phyloP scores from a whole-genome alignment of 768 basidiomycete genomes.

The Mycena filopes region DNA sequence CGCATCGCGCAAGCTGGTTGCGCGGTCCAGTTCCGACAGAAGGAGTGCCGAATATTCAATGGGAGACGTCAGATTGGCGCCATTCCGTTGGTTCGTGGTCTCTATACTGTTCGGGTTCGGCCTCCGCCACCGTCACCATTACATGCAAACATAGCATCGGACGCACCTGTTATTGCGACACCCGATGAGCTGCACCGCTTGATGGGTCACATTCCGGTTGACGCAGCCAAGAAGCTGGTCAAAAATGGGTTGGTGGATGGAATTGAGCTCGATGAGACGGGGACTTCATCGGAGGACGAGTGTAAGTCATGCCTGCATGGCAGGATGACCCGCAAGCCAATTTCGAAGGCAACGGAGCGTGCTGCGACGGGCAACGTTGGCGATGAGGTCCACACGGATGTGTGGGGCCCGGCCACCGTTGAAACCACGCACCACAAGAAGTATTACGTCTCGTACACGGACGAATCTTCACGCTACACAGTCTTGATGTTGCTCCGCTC shows the following conservation, averaged over 20 bases:
- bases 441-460: constrained; percentile 47
- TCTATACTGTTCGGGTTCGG: constrained; percentile 21
- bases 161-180: constrained; percentile 11
- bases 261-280: constrained; percentile 36
- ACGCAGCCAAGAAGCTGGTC: constrained; percentile 38
- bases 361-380: constrained; percentile 37
- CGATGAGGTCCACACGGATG: constrained; percentile 45
- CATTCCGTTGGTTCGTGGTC: constrained; percentile 6
- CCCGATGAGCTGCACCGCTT: constrained; percentile 40
- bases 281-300: constrained; percentile 26
- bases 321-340: constrained; percentile 40
- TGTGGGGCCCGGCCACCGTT: constrained; percentile 47
- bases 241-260: constrained; percentile 40
- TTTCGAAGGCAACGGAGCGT: constrained; percentile 36
- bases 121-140: not conserved
- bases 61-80: constrained; percentile 1
- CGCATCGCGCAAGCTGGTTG: constrained; percentile 39
- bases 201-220: constrained; percentile 40
- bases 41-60: constrained; percentile 35
- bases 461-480: constrained; percentile 41
- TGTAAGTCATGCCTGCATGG: constrained; percentile 44
- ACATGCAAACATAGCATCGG: not conserved
- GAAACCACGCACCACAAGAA: constrained; percentile 30
- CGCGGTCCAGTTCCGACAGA: constrained; percentile 33
- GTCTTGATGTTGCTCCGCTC: constrained; percentile 35